These are phyloP conservation scores for Cryptococcus sp. DNA, from an alignment of 1,284 basidiomycete species.

Conservation along the genomic window DNA sequence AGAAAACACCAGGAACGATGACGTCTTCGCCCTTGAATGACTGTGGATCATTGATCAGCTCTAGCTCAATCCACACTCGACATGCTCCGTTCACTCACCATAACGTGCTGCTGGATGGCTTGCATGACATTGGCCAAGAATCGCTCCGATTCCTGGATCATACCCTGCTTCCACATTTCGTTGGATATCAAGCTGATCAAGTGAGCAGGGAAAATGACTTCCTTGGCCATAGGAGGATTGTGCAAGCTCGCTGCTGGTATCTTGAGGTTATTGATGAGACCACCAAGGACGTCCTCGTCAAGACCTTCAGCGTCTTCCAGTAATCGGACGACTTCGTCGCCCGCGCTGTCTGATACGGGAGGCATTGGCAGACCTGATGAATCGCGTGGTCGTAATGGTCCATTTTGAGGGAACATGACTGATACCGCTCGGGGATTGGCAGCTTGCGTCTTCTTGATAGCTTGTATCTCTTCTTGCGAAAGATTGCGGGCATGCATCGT, in stretches of 20 bases:
- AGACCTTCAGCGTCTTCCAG: slow-evolving; percentile 89
- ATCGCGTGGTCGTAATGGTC: slow-evolving; percentile 60
- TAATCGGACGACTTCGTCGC: slow-evolving; percentile 91
- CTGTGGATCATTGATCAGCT: slow-evolving; percentile 23
- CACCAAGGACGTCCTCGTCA: slow-evolving; percentile 92
- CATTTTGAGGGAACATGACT: slow-evolving; percentile 79
- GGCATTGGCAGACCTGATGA: slow-evolving; percentile 63
- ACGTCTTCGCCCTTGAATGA: slow-evolving; percentile 88
- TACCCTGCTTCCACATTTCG: slow-evolving; percentile 99
- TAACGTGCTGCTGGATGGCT: slow-evolving; percentile 93
- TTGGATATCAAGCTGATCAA: slow-evolving; percentile 96
- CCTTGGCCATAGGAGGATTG: slow-evolving; percentile 91
- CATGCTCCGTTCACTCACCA: slow-evolving; percentile 63
- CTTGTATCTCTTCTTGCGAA: slow-evolving; percentile 74
- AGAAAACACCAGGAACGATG: slow-evolving; percentile 95
- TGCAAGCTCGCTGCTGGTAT: slow-evolving; percentile 88
- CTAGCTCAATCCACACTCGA: background rate
- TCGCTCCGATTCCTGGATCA: slow-evolving; percentile 94
- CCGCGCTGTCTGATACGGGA: slow-evolving; percentile 80
- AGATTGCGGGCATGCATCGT: slow-evolving; percentile 64
- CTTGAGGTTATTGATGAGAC: slow-evolving; percentile 87
- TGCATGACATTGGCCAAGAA: slow-evolving; percentile 99
- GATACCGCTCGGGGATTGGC: slow-evolving; percentile 87
- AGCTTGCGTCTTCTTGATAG: slow-evolving; percentile 65
- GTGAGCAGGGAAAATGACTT: slow-evolving; percentile 99